Evolutionary conservation across 495 filamentous ascomycete genomes (phyloP).

Genomic region (Choiromyces venosus): DNA sequence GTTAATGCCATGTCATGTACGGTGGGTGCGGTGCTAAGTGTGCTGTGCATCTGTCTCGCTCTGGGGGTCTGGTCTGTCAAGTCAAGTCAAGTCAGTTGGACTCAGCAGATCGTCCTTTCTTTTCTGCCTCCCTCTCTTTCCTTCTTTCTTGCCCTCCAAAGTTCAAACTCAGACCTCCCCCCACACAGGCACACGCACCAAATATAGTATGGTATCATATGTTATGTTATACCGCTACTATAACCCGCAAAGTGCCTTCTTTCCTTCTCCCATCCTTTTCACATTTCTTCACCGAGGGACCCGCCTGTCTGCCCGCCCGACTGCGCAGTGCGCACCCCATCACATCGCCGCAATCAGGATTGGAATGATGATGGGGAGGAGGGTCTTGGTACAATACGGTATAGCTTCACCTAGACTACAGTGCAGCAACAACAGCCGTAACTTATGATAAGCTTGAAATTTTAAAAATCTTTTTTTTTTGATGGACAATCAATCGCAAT

Average conservation of each 20-base stretch:
- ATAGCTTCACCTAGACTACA: neutral
- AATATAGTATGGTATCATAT: neutral
- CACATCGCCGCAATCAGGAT: neutral
- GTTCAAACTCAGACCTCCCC: neutral
- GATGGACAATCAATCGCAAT: neutral
- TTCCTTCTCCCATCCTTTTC: neutral
- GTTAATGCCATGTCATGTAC: too few species aligned
- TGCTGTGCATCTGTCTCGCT: too few species aligned
- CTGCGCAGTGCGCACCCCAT: neutral
- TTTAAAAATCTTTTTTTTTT: neutral
- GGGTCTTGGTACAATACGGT: too few species aligned
- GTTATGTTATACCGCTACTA: too few species aligned
- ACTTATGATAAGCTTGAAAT: neutral
- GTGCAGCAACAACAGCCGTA: neutral
- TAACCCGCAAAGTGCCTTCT: neutral
- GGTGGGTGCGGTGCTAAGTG: too few species aligned
- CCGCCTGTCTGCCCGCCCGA: neutral
- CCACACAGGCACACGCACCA: neutral
- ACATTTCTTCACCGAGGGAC: neutral
- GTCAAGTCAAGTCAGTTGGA: too few species aligned
- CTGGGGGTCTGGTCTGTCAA: too few species aligned
- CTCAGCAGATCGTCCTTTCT: too few species aligned
- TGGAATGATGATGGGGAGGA: neutral
- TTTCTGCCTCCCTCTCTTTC: too few species aligned
- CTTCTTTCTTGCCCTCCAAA: too few species aligned